Conservation (phyloP, 176 grass and related monocot genomes). For the Eragrostis nindensis region DNA sequence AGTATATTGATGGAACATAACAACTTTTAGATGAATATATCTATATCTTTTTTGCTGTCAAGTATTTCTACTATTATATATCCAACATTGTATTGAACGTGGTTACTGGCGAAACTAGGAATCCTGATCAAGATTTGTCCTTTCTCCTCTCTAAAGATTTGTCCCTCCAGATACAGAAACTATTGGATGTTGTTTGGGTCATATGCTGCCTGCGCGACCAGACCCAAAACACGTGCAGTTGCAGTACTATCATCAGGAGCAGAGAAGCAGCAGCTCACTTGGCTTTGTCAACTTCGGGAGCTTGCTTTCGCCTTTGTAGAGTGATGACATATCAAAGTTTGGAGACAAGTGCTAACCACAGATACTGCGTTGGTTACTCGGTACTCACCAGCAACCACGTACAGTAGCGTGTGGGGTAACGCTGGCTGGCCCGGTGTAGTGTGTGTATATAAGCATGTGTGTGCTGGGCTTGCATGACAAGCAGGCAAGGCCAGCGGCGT, state of each 20-base stretch:
- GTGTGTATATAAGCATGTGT: slow-evolving; percentile 43
- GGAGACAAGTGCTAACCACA: not conserved
- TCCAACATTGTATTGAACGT: not conserved
- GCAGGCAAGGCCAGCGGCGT: slow-evolving; percentile 32
- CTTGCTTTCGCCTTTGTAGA: not conserved
- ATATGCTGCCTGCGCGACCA: not conserved
- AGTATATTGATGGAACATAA: not conserved
- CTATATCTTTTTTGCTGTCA: not conserved
- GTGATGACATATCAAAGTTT: not conserved
- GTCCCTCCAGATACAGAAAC: not conserved
- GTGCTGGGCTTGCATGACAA: slow-evolving; percentile 6
- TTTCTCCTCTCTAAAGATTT: too few relatives aligned
- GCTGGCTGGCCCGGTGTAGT: not conserved
- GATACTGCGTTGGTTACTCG: not conserved
- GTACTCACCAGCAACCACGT: not conserved
- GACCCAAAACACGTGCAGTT: not conserved
- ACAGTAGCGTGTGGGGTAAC: slow-evolving; percentile 21
- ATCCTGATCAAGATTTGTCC: too few relatives aligned
- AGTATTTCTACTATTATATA: not conserved
- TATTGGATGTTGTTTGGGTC: not conserved
- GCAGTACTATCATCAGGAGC: not conserved
- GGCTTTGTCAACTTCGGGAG: not conserved
- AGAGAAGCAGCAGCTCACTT: not conserved
- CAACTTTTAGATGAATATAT: not conserved
- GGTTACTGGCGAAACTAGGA: not conserved